Base-by-base conservation (phyloP, 2,329 filamentous ascomycete genomes). In the Apiospora koreana region DNA sequence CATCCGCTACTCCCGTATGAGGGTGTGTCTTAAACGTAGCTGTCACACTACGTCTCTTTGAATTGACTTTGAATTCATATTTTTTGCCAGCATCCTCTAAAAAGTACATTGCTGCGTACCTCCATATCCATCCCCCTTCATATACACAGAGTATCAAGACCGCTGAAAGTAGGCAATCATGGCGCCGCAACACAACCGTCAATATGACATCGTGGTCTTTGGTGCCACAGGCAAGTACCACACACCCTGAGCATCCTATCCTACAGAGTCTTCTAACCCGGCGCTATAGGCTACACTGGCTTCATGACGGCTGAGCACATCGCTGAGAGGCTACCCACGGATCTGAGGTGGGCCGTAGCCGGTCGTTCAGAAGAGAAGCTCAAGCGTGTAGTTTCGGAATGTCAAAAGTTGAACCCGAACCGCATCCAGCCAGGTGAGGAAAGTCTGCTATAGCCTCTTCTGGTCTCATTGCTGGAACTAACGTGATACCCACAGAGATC, bases 351-450 rank as follows among this genome's bases (percentile, higher is more conserved):
- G 79, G 79, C 79, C 12, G 73, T 80, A 67, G 79, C 79, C 64
- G 79, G 79, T 28, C 77, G 79, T n/a, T 80, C 79, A 25, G 71
- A 70, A 35, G 74, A 77, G 65, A 80, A 97, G 80, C 86, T 98
- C 5, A 87, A 92, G 74, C 82, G 83, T 50, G 81, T 98, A 14
- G 89, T 90, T 9, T 84, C 89, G 68, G 89, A 93, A 69, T 86
- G 95, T 78, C 89, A 90, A 75, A 79, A 82, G 70, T 76, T 92
- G 71, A 93, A 93, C 78, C 85, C 90, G 2, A 91, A 97, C 79
- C 91, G 95, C 68, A 77, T 83, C 45, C 86, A 88, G 68, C 94
- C 94, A 77, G 89, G 92, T 93, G 87, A 76, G 82, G 75, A 65
- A 23, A 43, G 5, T 18, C 25, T 9, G 1, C 18, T 10, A 50